Conservation (phyloP, 352 stramenopile genomes). For the Globisporangium perplexum region DNA sequence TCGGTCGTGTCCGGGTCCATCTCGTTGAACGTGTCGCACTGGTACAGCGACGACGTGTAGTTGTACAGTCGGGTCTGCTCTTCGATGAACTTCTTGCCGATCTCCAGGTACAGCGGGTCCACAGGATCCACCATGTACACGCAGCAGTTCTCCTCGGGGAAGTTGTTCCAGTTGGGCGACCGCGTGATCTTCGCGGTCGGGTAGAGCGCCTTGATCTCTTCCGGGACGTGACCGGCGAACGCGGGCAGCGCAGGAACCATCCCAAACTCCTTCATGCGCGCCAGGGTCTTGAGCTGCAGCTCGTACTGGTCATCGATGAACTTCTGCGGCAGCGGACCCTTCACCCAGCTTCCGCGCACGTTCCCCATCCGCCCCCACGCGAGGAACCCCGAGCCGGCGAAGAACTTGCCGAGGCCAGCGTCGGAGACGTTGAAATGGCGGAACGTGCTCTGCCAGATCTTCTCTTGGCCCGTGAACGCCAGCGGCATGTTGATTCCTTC, state of each 20-base stretch:
- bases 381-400: slow-evolving; percentile 83
- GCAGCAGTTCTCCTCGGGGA: slow-evolving; percentile 77
- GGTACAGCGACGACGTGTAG: slow-evolving; percentile 75
- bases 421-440: slow-evolving; percentile 75
- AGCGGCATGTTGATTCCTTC: slow-evolving; percentile 88
- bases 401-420: slow-evolving; percentile 82
- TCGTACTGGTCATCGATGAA: slow-evolving; percentile 82
- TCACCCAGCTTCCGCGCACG: slow-evolving; percentile 79
- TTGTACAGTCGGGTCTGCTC: slow-evolving; percentile 55
- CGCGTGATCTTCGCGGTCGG: slow-evolving; percentile 72
- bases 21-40: slow-evolving; percentile 82
- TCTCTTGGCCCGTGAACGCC: slow-evolving; percentile 87
- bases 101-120: slow-evolving; percentile 78
- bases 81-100: slow-evolving; percentile 75
- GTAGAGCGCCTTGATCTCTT: slow-evolving; percentile 71
- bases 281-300: slow-evolving; percentile 80
- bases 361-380: slow-evolving; percentile 90
- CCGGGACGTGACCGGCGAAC: slow-evolving; percentile 86
- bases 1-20: slow-evolving; percentile 73
- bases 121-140: slow-evolving; percentile 79
- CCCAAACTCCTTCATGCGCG: slow-evolving; percentile 77
- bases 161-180: slow-evolving; percentile 75
- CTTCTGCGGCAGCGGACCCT: slow-evolving; percentile 70
- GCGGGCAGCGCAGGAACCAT: slow-evolving; percentile 89
- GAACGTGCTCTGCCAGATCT: slow-evolving; percentile 87